Evolutionary conservation across 345 rosid species (phyloP).

Genomic region (Theobroma cacao): DNA sequence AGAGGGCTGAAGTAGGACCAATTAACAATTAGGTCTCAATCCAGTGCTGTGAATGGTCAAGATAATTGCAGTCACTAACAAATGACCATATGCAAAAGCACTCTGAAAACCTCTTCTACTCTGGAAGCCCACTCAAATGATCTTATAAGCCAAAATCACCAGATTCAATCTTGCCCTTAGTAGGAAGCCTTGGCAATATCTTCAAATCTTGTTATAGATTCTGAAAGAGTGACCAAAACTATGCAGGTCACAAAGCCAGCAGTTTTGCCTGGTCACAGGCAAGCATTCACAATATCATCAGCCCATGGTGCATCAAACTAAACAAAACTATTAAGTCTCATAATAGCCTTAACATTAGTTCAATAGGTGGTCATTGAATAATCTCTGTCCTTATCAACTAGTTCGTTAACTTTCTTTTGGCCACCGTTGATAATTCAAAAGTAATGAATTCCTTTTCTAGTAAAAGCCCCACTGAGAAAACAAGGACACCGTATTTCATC

Average conservation of each 20-base stretch:
- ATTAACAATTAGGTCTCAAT: neutral
- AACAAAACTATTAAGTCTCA: neutral
- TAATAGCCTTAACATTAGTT: neutral
- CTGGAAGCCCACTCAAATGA: neutral
- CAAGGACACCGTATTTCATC: neutral
- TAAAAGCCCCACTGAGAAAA: neutral
- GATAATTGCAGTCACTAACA: slow-evolving; percentile 4
- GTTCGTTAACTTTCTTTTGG: neutral
- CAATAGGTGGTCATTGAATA: neutral
- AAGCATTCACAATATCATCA: neutral
- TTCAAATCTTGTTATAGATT: neutral
- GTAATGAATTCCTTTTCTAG: neutral
- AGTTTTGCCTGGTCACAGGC: neutral
- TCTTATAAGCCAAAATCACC: neutral
- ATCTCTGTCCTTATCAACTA: neutral
- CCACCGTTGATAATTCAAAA: neutral
- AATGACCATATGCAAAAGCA: neutral
- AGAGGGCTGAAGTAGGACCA: neutral
- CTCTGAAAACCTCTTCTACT: neutral
- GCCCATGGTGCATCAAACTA: neutral
- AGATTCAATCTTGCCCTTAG: neutral
- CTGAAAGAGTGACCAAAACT: neutral
- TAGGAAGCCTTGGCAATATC: neutral
- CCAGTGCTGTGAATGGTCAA: neutral
- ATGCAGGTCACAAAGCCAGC: neutral